Percentiles rank a stretch among this genome's conserved stretches.
Conservation (phyloP, 2,329 filamentous ascomycete genomes). For the Clonostachys chloroleuca region DNA sequence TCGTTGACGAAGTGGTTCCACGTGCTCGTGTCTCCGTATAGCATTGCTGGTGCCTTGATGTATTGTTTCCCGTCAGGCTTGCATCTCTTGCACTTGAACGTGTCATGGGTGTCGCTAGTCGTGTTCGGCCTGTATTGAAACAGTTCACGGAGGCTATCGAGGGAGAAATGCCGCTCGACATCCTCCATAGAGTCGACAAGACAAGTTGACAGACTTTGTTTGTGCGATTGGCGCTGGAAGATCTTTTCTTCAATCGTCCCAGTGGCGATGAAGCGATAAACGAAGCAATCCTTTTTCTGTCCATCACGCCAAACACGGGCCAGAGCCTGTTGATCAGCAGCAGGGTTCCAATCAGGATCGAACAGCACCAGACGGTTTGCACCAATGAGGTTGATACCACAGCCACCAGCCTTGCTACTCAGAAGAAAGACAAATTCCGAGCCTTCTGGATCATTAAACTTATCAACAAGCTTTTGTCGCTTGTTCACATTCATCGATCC, state of each 20-base stretch:
- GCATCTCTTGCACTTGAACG: constrained; percentile 97
- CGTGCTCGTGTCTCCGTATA: constrained; percentile 97
- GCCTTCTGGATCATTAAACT: constrained; percentile 91
- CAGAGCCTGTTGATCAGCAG: constrained; percentile 93
- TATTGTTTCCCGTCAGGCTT: constrained; percentile 81
- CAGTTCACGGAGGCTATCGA: constrained; percentile 85
- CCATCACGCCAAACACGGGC: constrained; percentile 98
- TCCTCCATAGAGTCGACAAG: constrained; percentile 97
- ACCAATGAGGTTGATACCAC: constrained; percentile 91
- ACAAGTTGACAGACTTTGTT: constrained; percentile 92
- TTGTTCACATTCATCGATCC: constrained; percentile 98
- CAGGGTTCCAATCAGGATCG: constrained; percentile 97
- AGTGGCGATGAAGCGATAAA: constrained; percentile 98
- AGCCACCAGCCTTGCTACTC: constrained; percentile 93
- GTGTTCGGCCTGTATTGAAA: constrained; percentile 90
- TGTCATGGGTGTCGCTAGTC: constrained; percentile 91
- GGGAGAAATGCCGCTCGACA: constrained; percentile 91
- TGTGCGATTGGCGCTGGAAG: constrained; percentile 97
- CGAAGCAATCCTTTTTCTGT: constrained; percentile 98
- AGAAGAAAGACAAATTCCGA: constrained; percentile 93
- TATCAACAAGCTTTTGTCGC: constrained; percentile 93
- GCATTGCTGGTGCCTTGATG: constrained; percentile 88
- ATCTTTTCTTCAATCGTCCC: constrained; percentile 99
- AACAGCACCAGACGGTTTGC: constrained; percentile 94
- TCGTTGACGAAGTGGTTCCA: constrained; percentile 97